Evolutionary conservation across 2,329 filamentous ascomycete species (phyloP).

Genomic region (Parascedosporium putredinis): DNA sequence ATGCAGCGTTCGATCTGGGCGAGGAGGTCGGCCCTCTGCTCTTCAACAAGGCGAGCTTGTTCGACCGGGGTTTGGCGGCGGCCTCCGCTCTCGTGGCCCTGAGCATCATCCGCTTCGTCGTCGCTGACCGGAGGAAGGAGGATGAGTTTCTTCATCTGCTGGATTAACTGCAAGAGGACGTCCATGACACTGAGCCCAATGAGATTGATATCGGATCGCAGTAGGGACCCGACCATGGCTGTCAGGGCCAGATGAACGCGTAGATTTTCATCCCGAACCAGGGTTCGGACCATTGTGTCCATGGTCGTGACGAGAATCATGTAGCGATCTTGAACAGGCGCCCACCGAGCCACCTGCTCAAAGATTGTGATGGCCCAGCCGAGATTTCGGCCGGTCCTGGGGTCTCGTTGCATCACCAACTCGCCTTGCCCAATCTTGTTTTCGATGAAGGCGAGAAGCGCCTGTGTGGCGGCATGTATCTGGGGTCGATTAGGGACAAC

Average conservation of each 20-base stretch:
- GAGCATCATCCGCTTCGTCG: conserved; percentile 21
- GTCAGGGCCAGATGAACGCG: conserved; percentile 65
- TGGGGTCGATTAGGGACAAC: conserved; percentile 71
- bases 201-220: conserved; percentile 83
- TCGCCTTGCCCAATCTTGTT: conserved; percentile 43
- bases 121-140: conserved; percentile 42
- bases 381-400: conserved; percentile 32
- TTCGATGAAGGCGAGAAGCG: conserved; percentile 66
- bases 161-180: conserved; percentile 72
- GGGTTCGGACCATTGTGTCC: conserved; percentile 61
- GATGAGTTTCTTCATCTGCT: conserved; percentile 69
- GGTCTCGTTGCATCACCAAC: conserved; percentile 38
- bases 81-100: too few relatives aligned
- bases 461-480: conserved; percentile 63
- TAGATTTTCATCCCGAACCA: conserved; percentile 60
- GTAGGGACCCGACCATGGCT: conserved; percentile 68
- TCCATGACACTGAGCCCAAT: conserved; percentile 97
- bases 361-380: conserved; percentile 80
- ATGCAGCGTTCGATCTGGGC: conserved; percentile 69
- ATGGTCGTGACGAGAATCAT: conserved; percentile 75
- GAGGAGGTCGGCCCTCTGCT: conserved; percentile 56
- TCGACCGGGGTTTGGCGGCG: conserved; percentile 15
- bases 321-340: conserved; percentile 89
- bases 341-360: conserved; percentile 71
- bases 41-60: neutral